Conservation (phyloP, 805 yeast genomes). For the Saturnispora quitensis region DNA sequence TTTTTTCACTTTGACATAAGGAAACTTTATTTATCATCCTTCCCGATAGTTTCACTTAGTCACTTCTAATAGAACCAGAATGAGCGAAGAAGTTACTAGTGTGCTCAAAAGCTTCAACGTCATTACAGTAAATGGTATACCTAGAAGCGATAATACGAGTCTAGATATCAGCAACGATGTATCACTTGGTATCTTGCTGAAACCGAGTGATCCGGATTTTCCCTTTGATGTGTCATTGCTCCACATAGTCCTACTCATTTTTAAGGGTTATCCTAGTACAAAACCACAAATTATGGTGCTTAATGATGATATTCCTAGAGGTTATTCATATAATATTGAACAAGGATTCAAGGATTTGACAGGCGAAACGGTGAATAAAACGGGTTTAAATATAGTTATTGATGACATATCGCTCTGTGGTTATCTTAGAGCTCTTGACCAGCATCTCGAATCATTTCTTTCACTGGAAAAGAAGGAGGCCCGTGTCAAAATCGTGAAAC, state of each 20-base stretch:
- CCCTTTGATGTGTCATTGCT: conserved; percentile 54
- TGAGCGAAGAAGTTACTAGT: not conserved
- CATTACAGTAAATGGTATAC: conserved; percentile 26
- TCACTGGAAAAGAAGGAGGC: conserved; percentile 52
- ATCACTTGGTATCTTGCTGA: conserved; percentile 36
- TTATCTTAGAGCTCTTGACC: conserved; percentile 46
- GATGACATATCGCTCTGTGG: conserved; percentile 32
- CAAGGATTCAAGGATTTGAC: conserved; percentile 39
- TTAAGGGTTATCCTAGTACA: conserved; percentile 43
- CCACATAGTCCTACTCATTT: conserved; percentile 44
- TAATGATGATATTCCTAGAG: conserved; percentile 62
- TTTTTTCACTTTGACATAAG: not conserved
- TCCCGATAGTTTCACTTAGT: not conserved
- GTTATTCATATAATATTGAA: conserved; percentile 59
- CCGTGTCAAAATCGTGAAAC: conserved; percentile 42
- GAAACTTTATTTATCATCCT: not conserved
- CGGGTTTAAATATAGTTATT: conserved; percentile 23
- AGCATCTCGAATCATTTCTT: conserved; percentile 48
- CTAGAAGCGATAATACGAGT: conserved; percentile 1
- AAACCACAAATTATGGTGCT: conserved; percentile 46
- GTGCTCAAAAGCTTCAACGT: conserved; percentile 15
- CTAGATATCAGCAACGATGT: conserved; percentile 17
- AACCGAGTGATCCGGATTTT: conserved; percentile 66
- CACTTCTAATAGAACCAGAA: conserved; percentile 6
- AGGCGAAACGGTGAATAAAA: conserved; percentile 22